Conservation (phyloP, 108 stramenopile species). For the Stephanodiscus minutulus region DNA sequence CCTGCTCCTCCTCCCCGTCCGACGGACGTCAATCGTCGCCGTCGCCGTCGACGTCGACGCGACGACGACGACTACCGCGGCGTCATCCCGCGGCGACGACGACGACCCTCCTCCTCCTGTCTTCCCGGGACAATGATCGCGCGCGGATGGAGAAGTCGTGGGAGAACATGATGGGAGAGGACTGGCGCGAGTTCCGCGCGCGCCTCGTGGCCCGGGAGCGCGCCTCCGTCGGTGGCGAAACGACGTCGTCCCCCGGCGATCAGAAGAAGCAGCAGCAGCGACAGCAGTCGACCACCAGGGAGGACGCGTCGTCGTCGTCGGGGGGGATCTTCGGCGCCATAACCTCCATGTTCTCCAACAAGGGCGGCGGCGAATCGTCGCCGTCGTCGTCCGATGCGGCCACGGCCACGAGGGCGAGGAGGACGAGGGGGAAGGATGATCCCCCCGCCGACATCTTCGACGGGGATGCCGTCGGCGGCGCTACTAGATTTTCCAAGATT, state of each 20-base stretch:
- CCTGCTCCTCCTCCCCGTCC: not conserved
- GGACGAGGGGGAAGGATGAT: not conserved
- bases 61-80: not conserved
- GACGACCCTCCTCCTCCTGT: constrained; percentile 12
- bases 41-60: not conserved
- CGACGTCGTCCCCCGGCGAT: too few relatives aligned
- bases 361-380: constrained; percentile 16
- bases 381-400: constrained; percentile 15
- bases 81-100: not conserved
- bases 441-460: constrained; percentile 53
- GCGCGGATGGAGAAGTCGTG: constrained; percentile 76
- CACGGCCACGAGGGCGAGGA: constrained; percentile 5
- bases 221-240: constrained; percentile 17
- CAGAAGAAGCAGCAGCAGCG: too few relatives aligned
- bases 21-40: not conserved
- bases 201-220: constrained; percentile 78
- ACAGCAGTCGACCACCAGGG: not conserved
- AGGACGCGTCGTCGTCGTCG: constrained; percentile 8
- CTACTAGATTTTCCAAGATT: constrained; percentile 33
- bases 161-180: constrained; percentile 82
- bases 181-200: constrained; percentile 88
- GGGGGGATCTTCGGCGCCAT: constrained; percentile 74
- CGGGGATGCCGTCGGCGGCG: constrained; percentile 70
- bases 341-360: constrained; percentile 68
- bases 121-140: constrained; percentile 69